Percentiles rank a stretch among this genome's conserved stretches.
Evolutionary conservation across 2,329 filamentous ascomycete species (phyloP).

Genomic region (Intubia oerlemansii): DNA sequence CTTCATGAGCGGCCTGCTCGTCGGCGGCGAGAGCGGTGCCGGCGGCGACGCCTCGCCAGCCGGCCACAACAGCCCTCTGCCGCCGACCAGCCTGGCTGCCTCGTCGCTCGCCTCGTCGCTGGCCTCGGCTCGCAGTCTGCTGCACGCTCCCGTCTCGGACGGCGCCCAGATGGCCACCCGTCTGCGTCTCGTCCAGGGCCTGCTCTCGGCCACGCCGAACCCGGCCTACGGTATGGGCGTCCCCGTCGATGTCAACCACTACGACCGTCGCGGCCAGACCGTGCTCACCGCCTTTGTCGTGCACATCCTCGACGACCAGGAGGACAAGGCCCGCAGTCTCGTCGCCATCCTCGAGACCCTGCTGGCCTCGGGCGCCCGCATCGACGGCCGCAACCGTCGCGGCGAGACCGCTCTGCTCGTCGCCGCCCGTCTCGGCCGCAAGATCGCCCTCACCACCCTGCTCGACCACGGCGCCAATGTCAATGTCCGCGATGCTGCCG

Average conservation of each 20-base stretch:
- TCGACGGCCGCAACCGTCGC: conserved; percentile 28
- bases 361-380: conserved; percentile 18
- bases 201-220: conserved; percentile 15
- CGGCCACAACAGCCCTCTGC: neutral
- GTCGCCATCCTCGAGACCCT: conserved; percentile 22
- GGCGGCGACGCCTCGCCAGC: neutral
- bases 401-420: conserved; percentile 35
- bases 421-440: conserved; percentile 29
- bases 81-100: conserved; percentile 1
- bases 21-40: conserved; percentile 3
- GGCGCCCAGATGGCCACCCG: conserved; percentile 10
- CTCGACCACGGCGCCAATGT: conserved; percentile 16
- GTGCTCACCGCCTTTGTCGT: conserved; percentile 33
- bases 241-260: conserved; percentile 28
- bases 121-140: neutral
- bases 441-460: conserved; percentile 25
- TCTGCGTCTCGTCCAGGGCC: conserved; percentile 10
- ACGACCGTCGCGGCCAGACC: conserved; percentile 28
- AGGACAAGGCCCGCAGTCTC: conserved; percentile 23
- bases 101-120: neutral
- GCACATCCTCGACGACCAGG: conserved; percentile 26
- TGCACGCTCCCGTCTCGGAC: conserved; percentile 2
- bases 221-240: too few species aligned
- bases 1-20: conserved; percentile 5
- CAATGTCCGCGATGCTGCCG: conserved; percentile 12